Conservation (phyloP, 2,329 filamentous ascomycete genomes). For the Blastomyces silverae region DNA sequence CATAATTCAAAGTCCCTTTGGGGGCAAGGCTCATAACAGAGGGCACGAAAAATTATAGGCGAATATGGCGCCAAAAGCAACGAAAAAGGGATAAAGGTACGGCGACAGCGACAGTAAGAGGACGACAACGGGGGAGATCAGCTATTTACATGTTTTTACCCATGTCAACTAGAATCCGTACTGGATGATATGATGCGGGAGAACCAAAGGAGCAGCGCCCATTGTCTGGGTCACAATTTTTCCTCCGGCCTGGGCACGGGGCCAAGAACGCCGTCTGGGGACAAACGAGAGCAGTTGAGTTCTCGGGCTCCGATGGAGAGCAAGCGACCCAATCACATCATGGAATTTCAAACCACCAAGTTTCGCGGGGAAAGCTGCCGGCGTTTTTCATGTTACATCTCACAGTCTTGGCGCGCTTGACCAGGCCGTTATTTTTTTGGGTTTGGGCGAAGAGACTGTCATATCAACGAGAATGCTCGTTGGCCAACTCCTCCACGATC, state of each 20-base stretch:
- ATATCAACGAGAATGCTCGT: neutral
- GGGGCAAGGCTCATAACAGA: conserved; percentile 2
- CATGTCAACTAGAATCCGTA: conserved; percentile 1
- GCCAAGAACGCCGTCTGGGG: neutral
- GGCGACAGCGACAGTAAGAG: neutral
- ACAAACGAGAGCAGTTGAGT: neutral
- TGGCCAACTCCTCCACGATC: neutral
- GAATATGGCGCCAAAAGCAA: neutral
- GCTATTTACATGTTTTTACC: conserved; percentile 5
- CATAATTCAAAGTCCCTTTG: conserved; percentile 3
- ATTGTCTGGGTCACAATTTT: neutral
- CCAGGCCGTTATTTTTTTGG: neutral
- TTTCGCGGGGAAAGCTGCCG: neutral
- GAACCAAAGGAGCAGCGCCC: neutral
- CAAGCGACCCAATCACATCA: neutral
- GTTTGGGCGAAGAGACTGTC: too few relatives aligned
- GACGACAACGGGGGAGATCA: neutral
- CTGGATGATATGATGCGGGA: conserved; percentile 1
- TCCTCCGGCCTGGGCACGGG: neutral
- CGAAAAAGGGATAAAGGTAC: neutral
- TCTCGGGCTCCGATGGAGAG: neutral
- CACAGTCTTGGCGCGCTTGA: conserved; percentile 1
- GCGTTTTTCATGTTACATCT: conserved; percentile 12
- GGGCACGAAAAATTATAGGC: neutral
- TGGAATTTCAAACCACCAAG: neutral